Evolutionary conservation across 1,139 yeast genomes (phyloP), one percentile per base, ranked within the genome.

Genomic region (Lodderomyces oxycetoniae): DNA sequence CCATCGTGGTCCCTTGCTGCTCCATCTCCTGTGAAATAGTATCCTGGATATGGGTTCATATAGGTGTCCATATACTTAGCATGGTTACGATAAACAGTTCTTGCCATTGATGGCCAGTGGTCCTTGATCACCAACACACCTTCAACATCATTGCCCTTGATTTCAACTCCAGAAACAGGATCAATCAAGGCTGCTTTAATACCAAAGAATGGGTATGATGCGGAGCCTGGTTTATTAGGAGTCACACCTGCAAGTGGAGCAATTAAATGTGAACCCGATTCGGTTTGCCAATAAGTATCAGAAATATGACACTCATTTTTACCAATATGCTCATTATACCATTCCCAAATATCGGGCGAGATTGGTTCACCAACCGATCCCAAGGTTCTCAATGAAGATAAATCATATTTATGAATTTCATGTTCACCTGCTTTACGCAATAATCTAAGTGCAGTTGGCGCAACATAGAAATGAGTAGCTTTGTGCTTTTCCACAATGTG

Each of bases 301-400:
- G 91, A 76, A 47, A 91, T 79, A 53, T 75, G 80, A 63, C 96
- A 87, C 57, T 85, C 77, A 42, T 79, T 77, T 58, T 87, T 84
- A 55, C 98, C 98, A 50, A 91, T 83, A 59, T 82, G 76, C 55
- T 86, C 88, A 61, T 86, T 77, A 67, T 89, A 91, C 98, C 98
- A 91, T 64, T 87, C 95, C 97, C 97, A 91, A 53, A 91, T 79
- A 62, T 91, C 98, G 43, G 96, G 91, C 37, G 96, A 88, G 55
- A 91, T 91, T 49, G 98, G 98, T 69, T 91, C 98, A 61, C 98
- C 98, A 41, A 91, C 98, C 19, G 97, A 88, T 48, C 98, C 98
- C 51, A 91, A 74, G 32, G 95, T 88, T 69, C 98, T 83, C 58
- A 91, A 74, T 16, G 94, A 79, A n/a, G 85, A 73, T 46, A 88